Evolutionary conservation across 179 eudicot genomes (phyloP).

Genomic region (Beta corolliflora): DNA sequence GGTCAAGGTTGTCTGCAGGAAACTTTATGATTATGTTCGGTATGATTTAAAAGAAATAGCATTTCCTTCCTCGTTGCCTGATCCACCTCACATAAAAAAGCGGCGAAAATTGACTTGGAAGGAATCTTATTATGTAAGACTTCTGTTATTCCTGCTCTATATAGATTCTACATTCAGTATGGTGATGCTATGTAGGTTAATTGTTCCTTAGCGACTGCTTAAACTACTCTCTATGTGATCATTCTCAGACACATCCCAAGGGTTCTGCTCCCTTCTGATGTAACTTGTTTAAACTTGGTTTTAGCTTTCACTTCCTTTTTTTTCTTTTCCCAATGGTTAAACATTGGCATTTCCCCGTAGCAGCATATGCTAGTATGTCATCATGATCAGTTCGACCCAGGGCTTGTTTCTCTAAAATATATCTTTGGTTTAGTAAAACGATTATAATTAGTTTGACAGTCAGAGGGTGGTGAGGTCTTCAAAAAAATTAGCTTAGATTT

Average conservation of each 20-base stretch:
- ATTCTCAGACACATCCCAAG: background rate
- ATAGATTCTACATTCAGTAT: background rate
- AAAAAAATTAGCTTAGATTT: background rate
- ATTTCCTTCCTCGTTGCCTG: conserved; percentile 94
- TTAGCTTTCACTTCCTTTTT: background rate
- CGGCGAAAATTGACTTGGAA: conserved; percentile 68
- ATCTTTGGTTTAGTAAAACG: background rate
- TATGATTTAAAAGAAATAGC: conserved; percentile 92
- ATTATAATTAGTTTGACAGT: background rate
- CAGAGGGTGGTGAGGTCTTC: background rate
- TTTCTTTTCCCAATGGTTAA: background rate
- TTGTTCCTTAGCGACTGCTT: background rate
- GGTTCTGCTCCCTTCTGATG: background rate
- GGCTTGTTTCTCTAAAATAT: background rate
- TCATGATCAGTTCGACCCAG: background rate
- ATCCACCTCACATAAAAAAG: conserved; percentile 81
- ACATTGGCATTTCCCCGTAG: background rate
- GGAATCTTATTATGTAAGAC: conserved; percentile 67
- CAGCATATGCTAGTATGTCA: background rate
- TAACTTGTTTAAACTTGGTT: background rate
- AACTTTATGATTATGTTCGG: conserved; percentile 64
- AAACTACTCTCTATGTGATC: background rate
- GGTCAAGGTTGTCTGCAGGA: conserved; percentile 58
- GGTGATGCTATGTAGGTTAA: background rate
- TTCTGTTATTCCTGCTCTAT: conserved; percentile 11